Evolutionary conservation across 2,329 filamentous ascomycete species (phyloP).

Genomic region (Pezizomycotina sp.): DNA sequence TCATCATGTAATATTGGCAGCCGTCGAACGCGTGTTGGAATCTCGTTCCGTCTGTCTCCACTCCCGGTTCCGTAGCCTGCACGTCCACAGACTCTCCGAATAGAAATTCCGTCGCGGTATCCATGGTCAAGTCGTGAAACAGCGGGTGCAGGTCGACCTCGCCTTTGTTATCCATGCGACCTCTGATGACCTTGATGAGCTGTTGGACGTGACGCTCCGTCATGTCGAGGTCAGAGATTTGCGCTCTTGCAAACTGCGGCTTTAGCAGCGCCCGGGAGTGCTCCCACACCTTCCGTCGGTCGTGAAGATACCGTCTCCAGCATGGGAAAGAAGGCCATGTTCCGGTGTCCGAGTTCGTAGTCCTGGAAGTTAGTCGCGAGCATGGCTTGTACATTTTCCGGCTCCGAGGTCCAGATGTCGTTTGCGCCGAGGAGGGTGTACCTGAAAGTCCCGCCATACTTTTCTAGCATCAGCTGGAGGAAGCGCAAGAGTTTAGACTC

Average conservation of each 20-base stretch:
- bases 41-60: background rate
- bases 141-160: slow-evolving; percentile 56
- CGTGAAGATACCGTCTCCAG: slow-evolving; percentile 63
- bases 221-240: slow-evolving; percentile 62
- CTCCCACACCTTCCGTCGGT: slow-evolving; percentile 71
- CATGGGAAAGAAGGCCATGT: slow-evolving; percentile 34
- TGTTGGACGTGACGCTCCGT: slow-evolving; percentile 65
- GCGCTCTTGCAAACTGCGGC: slow-evolving; percentile 73
- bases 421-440: too few relatives aligned
- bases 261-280: slow-evolving; percentile 63
- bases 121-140: slow-evolving; percentile 72
- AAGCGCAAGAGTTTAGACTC: too few relatives aligned
- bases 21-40: too few relatives aligned
- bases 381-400: slow-evolving; percentile 80
- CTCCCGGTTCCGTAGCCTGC: slow-evolving; percentile 26
- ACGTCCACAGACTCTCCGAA: slow-evolving; percentile 58
- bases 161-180: slow-evolving; percentile 40
- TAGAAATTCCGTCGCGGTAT: slow-evolving; percentile 73
- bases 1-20: slow-evolving; percentile 1
- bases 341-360: slow-evolving; percentile 35
- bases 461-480: too few relatives aligned
- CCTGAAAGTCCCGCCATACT: too few relatives aligned
- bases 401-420: slow-evolving; percentile 66
- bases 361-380: slow-evolving; percentile 74
- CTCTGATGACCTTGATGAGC: slow-evolving; percentile 54